Base-by-base conservation (phyloP, 83 land plant genomes). In the Picea abies region DNA sequence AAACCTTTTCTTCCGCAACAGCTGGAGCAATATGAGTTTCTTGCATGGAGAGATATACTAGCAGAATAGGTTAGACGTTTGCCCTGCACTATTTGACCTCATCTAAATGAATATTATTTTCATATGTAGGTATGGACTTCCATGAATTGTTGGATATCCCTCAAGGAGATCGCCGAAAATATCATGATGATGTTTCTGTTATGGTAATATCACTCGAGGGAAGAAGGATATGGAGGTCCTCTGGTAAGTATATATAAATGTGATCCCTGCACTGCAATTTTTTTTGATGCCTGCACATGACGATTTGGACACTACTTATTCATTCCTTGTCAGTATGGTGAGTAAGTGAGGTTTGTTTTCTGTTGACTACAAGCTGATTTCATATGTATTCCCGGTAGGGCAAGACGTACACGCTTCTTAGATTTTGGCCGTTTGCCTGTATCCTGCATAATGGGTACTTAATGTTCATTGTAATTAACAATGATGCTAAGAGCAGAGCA, bases 131-230 rank as follows among this genome's bases (percentile, higher is more conserved):
- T 23, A 91, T 95, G 97, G 94, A 93, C 78, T 95, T 95, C 82
- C 91, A 95, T 85, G 96, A 95, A 86, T 83, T 95, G 72, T 86
- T 95, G 49, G 97, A 95, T 71, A 93, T 95, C 56, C 97, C 97
- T 65, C 95, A 95, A 76, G 97, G 97, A 65, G 97, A 95, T 84
- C 89, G 97, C 29, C 88, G 97, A 67, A 93, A 93, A 79, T 95
- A 94, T 83, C 97, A 95, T 77, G 97, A 95, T 83, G 97, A 95
- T 89, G 97, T 95, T 66, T 91, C 96, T 70, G 97, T 95, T 17
- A 93, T 95, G 94, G 96, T 95, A 29, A 89, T 95, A 67, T 91
- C 97, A 29, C 87, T 95, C n/a, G 97, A 95, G 84, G 97, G 97
- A 86, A 88, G 96, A 84, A 56, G 58, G 58, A 56, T 56, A 56